A percentile compares a stretch with the other conserved stretches of the same genome.
These are phyloP conservation scores for Apiospora koreana DNA, from an alignment of 2,329 filamentous ascomycete species.

Conservation along the genomic window DNA sequence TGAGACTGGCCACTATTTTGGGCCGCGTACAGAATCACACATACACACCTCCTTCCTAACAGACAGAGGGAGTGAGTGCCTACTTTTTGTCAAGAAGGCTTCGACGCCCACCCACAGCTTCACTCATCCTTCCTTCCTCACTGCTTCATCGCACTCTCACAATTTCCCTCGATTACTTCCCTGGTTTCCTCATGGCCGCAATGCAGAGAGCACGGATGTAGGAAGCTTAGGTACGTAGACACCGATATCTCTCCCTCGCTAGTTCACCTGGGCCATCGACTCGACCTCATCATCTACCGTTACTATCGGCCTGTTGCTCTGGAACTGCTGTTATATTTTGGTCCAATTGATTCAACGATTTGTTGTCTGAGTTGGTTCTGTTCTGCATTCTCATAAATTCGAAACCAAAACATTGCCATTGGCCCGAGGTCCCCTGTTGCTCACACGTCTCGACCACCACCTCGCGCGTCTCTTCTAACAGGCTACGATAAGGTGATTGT, in stretches of 20 bases:
- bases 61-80: not conserved
- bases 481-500: not conserved
- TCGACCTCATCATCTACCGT: not conserved
- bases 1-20: not conserved
- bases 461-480: not conserved
- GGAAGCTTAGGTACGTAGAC: slow-evolving; percentile 8
- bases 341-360: not conserved
- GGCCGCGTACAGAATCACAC: not conserved
- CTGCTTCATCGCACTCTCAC: not conserved
- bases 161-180: not conserved
- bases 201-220: slow-evolving; percentile 6
- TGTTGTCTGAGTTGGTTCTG: slow-evolving; percentile 1
- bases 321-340: slow-evolving; percentile 1
- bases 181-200: slow-evolving; percentile 8
- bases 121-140: slow-evolving; percentile 1
- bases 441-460: not conserved
- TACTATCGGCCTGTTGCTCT: not conserved
- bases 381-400: slow-evolving; percentile 4
- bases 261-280: not conserved
- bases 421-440: slow-evolving; percentile 6
- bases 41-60: not conserved
- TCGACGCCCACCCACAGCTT: not conserved
- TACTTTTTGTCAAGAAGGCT: not conserved
- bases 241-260: not conserved
- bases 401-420: not conserved